phyloP scores from a whole-genome alignment of 495 filamentous ascomycete species.

The Elasticomyces elasticus region DNA sequence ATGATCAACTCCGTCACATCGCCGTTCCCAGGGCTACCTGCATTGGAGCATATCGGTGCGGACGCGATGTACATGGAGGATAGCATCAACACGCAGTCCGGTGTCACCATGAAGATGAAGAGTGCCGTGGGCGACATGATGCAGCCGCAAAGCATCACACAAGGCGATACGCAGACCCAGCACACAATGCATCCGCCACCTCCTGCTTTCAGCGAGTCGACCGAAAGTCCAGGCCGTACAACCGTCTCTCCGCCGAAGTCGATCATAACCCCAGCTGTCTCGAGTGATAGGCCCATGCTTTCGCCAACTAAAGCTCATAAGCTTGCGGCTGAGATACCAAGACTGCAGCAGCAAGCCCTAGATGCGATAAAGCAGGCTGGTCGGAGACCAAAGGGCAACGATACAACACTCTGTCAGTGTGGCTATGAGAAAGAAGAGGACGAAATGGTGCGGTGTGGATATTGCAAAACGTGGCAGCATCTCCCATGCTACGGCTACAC shows the following conservation, averaged over 20 bases:
- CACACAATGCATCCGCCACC: neutral
- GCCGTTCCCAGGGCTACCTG: neutral
- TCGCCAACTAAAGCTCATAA: neutral
- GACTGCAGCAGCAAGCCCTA: neutral
- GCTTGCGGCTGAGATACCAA: conserved; percentile 18
- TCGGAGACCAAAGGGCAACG: neutral
- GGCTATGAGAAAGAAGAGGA: conserved; percentile 34
- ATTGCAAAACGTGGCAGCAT: conserved; percentile 42
- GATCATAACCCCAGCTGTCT: neutral
- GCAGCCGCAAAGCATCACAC: conserved; percentile 11
- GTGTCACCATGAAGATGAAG: conserved; percentile 3
- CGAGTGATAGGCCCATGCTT: neutral
- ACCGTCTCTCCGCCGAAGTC: conserved; percentile 4
- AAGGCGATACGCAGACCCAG: conserved; percentile 20
- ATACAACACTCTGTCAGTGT: conserved; percentile 35
- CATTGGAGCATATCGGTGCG: neutral
- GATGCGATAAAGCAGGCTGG: neutral
- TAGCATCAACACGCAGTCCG: conserved; percentile 2
- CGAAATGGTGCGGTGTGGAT: conserved; percentile 40
- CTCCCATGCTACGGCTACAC: conserved; percentile 40
- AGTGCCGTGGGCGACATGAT: conserved; percentile 12
- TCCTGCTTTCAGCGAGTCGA: neutral
- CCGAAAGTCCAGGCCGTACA: conserved; percentile 3
- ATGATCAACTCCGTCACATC: conserved; percentile 15
- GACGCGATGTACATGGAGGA: neutral